Conservation (phyloP, 2,329 filamentous ascomycete species). For the Coniochaeta prunicola region DNA sequence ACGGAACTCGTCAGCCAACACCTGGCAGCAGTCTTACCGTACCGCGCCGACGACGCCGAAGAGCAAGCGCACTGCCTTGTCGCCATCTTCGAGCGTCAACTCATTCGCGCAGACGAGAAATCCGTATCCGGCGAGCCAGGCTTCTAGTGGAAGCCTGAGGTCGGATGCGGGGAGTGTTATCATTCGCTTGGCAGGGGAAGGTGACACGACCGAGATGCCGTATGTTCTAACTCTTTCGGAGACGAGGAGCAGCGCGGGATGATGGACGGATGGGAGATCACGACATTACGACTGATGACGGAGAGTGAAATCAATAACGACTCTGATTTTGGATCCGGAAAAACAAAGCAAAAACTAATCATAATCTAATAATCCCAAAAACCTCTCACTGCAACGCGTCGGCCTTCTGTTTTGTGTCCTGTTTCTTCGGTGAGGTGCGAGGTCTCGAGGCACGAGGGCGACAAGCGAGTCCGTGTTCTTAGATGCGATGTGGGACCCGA, state of each 20-base stretch:
- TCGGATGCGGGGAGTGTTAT: conserved; percentile 25
- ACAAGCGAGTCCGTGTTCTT: neutral
- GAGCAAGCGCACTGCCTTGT: conserved; percentile 31
- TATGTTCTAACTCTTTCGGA: conserved; percentile 12
- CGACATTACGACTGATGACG: neutral
- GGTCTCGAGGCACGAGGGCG: neutral
- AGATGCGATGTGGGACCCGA: neutral
- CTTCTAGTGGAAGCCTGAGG: conserved; percentile 31
- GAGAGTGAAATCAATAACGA: neutral
- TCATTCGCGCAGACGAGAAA: conserved; percentile 35
- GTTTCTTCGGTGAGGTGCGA: too few relatives aligned
- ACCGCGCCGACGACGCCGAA: conserved; percentile 48
- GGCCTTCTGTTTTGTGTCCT: too few relatives aligned
- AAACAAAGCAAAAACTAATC: neutral
- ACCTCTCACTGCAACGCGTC: neutral
- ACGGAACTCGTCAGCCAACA: conserved; percentile 34
- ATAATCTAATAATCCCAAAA: neutral
- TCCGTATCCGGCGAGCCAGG: conserved; percentile 29
- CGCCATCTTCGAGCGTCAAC: conserved; percentile 20
- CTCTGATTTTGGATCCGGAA: neutral
- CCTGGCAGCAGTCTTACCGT: conserved; percentile 34
- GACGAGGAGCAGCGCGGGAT: neutral
- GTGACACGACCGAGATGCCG: conserved; percentile 13
- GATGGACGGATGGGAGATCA: neutral
- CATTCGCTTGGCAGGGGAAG: conserved; percentile 30